Base-by-base conservation (phyloP, 2,329 filamentous ascomycete genomes). In the Alternaria infectoria region DNA sequence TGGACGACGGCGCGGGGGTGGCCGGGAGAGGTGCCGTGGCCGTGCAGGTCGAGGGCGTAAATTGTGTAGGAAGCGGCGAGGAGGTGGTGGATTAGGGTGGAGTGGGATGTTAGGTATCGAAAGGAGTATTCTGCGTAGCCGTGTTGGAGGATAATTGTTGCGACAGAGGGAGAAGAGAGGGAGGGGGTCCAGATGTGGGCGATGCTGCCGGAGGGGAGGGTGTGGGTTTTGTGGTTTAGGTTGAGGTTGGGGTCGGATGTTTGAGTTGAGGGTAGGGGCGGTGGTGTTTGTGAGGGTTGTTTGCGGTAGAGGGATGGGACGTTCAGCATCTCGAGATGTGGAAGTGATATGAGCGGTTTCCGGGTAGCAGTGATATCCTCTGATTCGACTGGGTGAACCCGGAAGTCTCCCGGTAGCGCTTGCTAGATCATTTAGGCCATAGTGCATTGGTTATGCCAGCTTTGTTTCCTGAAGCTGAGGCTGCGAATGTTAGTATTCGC, bases 81-180 rank as follows among this genome's bases (percentile, higher is more conserved):
- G 9, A 64, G 17, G 46, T 64, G 51, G 5, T n/a, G 12, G 36
- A 64, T 55, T 26, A 64, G 30, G 13, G 36, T 17, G 46, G 59
- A 57, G 23, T 64, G 61, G 6, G 61, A 47, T 9, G 40, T 28
- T 7, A 60, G 36, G 45, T 60, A 64, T 3, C 61, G 57, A 7
- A 30, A 5, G 9, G 61, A 52, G 40, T 64, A 64, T 47, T 64
- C 61, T 26, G 51, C 57, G 19, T 60, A 64, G 21, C 61, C 61
- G 15, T 64, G 61, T 43, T 64, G 61, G 7, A 64, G 46, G 32
- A 64, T 36, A 6, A 60, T 19, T 9, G 43, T 52, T 13, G 51
- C 51, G 17, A 23, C 23, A 5, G 44, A 11, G 21, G 45, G 13
- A 1, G n/a, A n/a, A n/a, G n/a, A n/a, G n/a, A 23, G 13, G 4